A percentile compares a stretch with the other conserved stretches of the same genome.
Evolutionary conservation across 2,329 filamentous ascomycete species (phyloP).

Genomic region (Didymella keratinophila): DNA sequence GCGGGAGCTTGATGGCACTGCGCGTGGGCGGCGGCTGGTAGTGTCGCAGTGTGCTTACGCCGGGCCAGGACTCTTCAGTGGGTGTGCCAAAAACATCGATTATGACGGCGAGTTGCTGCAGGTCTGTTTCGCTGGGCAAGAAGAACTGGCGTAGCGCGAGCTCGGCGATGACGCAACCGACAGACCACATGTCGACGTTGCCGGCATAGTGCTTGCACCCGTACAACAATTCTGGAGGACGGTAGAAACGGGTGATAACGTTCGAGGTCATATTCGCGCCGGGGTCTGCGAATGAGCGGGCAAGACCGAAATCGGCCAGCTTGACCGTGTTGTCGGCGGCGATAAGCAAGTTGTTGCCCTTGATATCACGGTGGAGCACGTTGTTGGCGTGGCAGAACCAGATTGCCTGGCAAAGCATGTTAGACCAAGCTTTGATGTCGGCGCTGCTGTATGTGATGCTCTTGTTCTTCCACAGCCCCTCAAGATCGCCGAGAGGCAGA

Average conservation of each 20-base stretch:
- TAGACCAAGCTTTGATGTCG: conserved; percentile 98
- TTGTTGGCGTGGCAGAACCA: conserved; percentile 98
- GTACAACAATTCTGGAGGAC: conserved; percentile 91
- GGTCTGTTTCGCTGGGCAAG: conserved; percentile 81
- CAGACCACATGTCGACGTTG: conserved; percentile 92
- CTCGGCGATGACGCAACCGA: conserved; percentile 92
- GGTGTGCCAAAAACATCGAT: conserved; percentile 87
- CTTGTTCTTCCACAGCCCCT: conserved; percentile 83
- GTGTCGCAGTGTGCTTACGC: conserved; percentile 79
- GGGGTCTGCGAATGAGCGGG: conserved; percentile 87
- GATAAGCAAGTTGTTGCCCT: conserved; percentile 97
- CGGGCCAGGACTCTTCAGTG: conserved; percentile 94
- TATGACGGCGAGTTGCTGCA: conserved; percentile 86
- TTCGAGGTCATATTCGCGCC: conserved; percentile 89
- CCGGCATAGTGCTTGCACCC: conserved; percentile 89
- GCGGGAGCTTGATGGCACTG: conserved; percentile 61
- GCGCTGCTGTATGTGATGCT: conserved; percentile 83
- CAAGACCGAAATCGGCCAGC: conserved; percentile 96
- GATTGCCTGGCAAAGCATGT: conserved; percentile 89
- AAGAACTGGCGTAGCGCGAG: conserved; percentile 84
- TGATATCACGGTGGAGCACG: conserved; percentile 96
- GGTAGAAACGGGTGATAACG: conserved; percentile 97
- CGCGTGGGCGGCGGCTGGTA: conserved; percentile 73
- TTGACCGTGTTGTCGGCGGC: conserved; percentile 93
- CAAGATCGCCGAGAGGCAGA: conserved; percentile 90